Evolutionary conservation across 768 basidiomycete genomes (phyloP).

Genomic region (Termitomyces sp.): DNA sequence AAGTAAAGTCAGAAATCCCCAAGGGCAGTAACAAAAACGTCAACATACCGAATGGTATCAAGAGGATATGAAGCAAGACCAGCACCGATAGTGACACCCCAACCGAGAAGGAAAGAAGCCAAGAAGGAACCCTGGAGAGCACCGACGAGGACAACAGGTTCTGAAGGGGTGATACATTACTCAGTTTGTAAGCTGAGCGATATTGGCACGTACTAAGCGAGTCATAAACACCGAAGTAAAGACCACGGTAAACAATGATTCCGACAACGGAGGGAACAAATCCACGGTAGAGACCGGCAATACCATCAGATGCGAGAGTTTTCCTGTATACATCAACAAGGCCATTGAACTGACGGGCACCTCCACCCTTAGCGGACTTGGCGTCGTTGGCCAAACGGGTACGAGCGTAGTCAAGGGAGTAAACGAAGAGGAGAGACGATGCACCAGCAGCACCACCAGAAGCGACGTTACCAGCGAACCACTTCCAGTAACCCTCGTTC

Average conservation of each 20-base stretch:
- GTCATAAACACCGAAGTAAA: slow-evolving; percentile 98
- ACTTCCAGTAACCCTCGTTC: slow-evolving; percentile 94
- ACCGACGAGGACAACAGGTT: slow-evolving; percentile 97
- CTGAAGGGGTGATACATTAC: slow-evolving; percentile 35
- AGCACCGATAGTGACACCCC: slow-evolving; percentile 99
- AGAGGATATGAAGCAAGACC: slow-evolving; percentile 98
- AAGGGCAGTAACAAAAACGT: background rate
- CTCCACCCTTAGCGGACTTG: slow-evolving; percentile 92
- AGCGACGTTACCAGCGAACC: slow-evolving; percentile 97
- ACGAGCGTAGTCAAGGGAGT: slow-evolving; percentile 99
- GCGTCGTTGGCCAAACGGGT: slow-evolving; percentile 98
- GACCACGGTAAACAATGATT: slow-evolving; percentile 99
- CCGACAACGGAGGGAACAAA: slow-evolving; percentile 99
- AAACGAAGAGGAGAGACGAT: slow-evolving; percentile 97
- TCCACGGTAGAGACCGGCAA: slow-evolving; percentile 99
- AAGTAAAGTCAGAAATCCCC: slow-evolving; percentile 20
- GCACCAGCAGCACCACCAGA: slow-evolving; percentile 99
- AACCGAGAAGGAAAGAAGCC: slow-evolving; percentile 95
- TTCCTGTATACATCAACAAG: slow-evolving; percentile 96
- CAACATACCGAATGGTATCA: slow-evolving; percentile 81
- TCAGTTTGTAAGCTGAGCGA: slow-evolving; percentile 6
- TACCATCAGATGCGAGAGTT: slow-evolving; percentile 96
- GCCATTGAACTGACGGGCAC: slow-evolving; percentile 96
- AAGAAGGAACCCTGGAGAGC: slow-evolving; percentile 94
- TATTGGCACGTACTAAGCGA: slow-evolving; percentile 68